phyloP scores from a whole-genome alignment of 352 stramenopile genomes.

The Globisporangium irregulare region DNA sequence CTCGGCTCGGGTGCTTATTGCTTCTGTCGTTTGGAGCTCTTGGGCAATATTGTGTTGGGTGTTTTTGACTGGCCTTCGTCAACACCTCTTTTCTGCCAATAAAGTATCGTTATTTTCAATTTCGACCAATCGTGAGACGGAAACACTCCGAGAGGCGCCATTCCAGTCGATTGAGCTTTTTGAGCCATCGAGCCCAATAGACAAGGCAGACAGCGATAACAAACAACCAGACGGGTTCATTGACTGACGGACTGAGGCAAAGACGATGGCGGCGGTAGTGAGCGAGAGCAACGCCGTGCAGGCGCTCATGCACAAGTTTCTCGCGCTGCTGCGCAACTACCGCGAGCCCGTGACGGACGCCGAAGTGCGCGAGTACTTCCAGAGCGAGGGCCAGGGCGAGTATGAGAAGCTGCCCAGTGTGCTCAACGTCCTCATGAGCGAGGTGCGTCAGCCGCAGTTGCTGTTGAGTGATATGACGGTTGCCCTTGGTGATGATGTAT shows the following conservation, averaged over 20 bases:
- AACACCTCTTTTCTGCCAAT: constrained; percentile 34
- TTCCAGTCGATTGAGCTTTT: not conserved
- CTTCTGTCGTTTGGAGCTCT: constrained; percentile 23
- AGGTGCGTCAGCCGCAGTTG: constrained; percentile 30
- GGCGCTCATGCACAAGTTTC: constrained; percentile 60
- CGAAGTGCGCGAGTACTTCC: constrained; percentile 81
- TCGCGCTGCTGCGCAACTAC: constrained; percentile 77
- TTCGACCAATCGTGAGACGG: constrained; percentile 29
- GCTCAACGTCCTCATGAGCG: constrained; percentile 83
- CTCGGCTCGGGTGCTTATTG: constrained; percentile 3
- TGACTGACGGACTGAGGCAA: not conserved
- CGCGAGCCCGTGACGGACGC: constrained; percentile 74
- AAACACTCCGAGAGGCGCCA: not conserved
- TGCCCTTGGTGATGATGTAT: not conserved
- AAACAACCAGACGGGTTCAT: constrained; percentile 1
- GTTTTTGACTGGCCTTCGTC: constrained; percentile 31
- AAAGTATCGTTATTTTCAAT: not conserved
- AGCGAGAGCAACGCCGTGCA: constrained; percentile 28
- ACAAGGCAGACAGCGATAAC: not conserved
- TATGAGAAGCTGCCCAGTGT: constrained; percentile 81
- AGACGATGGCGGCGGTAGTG: constrained; percentile 28
- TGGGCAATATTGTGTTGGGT: constrained; percentile 3
- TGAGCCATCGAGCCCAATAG: constrained; percentile 3
- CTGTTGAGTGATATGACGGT: not conserved
- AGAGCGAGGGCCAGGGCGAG: constrained; percentile 50